phyloP scores from a whole-genome alignment of 306 rosid genomes.

The Trifolium pratense region DNA sequence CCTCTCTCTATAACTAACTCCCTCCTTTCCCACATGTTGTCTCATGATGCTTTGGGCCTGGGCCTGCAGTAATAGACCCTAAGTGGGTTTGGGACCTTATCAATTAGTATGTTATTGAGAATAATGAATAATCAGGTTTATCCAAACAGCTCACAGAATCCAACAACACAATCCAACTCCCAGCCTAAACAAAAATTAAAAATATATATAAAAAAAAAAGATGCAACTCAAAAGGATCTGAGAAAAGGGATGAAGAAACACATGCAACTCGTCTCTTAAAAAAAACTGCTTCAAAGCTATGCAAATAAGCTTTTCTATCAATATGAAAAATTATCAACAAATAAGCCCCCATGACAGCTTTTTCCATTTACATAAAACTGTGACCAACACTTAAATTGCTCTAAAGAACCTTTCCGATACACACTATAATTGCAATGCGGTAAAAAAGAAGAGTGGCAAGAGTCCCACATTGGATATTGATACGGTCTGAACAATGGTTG shows the following conservation, averaged over 20 bases:
- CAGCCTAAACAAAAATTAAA: neutral
- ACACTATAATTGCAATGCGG: conserved; percentile 14
- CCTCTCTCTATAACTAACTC: no score
- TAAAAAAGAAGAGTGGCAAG: neutral
- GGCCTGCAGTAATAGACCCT: no score
- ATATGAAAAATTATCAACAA: conserved; percentile 36
- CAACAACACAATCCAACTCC: conserved; percentile 7
- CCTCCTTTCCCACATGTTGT: no score
- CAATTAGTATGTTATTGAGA: neutral
- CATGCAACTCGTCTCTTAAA: conserved; percentile 6
- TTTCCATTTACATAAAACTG: conserved; percentile 6
- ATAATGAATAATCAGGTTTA: conserved; percentile 8
- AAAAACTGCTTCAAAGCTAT: conserved; percentile 1
- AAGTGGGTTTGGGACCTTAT: no score
- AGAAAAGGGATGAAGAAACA: neutral
- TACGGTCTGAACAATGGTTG: neutral
- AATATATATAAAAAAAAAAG: neutral
- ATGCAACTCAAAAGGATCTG: neutral
- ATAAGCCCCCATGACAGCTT: conserved; percentile 24
- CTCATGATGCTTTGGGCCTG: no score
- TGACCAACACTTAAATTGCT: conserved; percentile 9
- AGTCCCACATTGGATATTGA: neutral
- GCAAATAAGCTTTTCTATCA: conserved; percentile 7
- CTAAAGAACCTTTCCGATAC: conserved; percentile 21
- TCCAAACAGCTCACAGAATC: conserved; percentile 10